Evolutionary conservation across 176 grass and related monocot genomes (phyloP).

Genomic region (Bonia amplexicaulis): DNA sequence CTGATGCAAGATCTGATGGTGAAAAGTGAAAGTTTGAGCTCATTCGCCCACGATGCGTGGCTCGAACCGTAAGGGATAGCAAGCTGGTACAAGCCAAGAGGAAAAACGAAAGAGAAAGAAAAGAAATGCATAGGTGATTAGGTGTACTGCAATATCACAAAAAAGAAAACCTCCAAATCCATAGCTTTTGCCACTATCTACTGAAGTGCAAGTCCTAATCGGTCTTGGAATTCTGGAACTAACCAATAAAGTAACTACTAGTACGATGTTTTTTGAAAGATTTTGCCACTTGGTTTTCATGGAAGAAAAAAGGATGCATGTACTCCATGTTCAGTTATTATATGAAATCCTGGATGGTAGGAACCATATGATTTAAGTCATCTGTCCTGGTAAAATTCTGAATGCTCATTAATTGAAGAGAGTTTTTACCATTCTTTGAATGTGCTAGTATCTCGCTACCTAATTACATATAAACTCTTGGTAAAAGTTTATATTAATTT

Average conservation of each 20-base stretch:
- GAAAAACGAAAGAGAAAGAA: background rate
- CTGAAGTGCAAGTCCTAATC: background rate
- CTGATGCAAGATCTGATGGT: too few relatives aligned
- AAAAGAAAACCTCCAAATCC: background rate
- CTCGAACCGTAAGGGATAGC: too few relatives aligned
- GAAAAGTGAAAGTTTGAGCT: too few relatives aligned
- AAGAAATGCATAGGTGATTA: background rate
- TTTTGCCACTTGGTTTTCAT: background rate
- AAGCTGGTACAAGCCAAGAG: too few relatives aligned
- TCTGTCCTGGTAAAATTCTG: background rate
- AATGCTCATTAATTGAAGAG: background rate
- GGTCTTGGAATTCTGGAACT: background rate
- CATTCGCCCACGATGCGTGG: too few relatives aligned
- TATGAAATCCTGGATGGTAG: background rate
- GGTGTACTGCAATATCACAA: background rate
- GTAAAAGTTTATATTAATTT: too few relatives aligned
- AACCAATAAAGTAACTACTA: background rate
- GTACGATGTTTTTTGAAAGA: background rate
- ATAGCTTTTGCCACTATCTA: background rate
- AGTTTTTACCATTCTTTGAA: too few relatives aligned
- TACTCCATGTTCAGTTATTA: background rate
- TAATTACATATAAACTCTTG: too few relatives aligned
- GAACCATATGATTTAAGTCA: background rate
- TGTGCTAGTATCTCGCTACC: too few relatives aligned
- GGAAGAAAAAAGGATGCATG: background rate